Percentiles rank a stretch among this genome's conserved stretches.
These are phyloP conservation scores for Hymenoscyphus fructigenus DNA, from an alignment of 2,329 filamentous ascomycete genomes.

Conservation along the genomic window DNA sequence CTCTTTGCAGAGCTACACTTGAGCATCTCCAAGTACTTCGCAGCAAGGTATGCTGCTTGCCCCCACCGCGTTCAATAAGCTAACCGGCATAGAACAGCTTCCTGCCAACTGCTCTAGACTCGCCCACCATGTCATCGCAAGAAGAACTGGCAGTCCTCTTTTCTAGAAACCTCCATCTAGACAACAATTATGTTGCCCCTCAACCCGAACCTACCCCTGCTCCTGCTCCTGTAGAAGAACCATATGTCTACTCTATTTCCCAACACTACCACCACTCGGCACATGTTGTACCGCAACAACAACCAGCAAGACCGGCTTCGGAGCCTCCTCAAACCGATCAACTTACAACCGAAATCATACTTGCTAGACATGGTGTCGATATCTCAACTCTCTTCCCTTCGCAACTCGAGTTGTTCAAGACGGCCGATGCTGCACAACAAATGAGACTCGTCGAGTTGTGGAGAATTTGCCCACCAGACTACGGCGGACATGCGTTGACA, in stretches of 20 bases:
- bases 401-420: constrained; percentile 76
- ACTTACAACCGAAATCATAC: constrained; percentile 54
- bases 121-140: constrained; percentile 61
- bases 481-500: constrained; percentile 53
- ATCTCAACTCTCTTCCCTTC: constrained; percentile 66
- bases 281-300: constrained; percentile 55
- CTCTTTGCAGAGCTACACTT: constrained; percentile 29
- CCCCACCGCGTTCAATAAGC: constrained; percentile 18
- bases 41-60: constrained; percentile 36
- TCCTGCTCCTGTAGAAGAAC: constrained; percentile 38
- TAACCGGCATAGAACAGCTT: constrained; percentile 23
- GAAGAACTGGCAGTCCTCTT: constrained; percentile 84
- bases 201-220: constrained; percentile 35
- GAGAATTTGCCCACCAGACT: constrained; percentile 73
- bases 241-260: constrained; percentile 71
- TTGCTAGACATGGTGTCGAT: constrained; percentile 69
- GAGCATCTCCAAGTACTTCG: constrained; percentile 26
- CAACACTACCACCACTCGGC: constrained; percentile 83
- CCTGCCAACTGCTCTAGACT: constrained; percentile 41
- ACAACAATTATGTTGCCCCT: constrained; percentile 35
- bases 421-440: constrained; percentile 70
- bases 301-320: constrained; percentile 48
- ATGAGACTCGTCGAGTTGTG: constrained; percentile 78
- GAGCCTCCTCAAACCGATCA: constrained; percentile 51
- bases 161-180: constrained; percentile 69